Conservation (phyloP, 2,329 filamentous ascomycete genomes). For the Colletotrichum siamense region DNA sequence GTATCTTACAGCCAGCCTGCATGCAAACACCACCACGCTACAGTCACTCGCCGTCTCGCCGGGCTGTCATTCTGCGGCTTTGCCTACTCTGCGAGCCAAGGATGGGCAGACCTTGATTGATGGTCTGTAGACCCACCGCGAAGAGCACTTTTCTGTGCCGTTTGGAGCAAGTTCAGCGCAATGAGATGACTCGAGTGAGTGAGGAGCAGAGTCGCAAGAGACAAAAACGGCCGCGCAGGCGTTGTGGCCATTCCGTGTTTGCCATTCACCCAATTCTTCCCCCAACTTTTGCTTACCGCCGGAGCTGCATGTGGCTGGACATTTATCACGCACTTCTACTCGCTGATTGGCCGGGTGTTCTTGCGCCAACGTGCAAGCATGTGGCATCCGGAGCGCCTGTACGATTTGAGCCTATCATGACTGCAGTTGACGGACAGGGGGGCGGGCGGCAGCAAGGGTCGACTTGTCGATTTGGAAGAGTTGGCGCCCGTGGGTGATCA, state of each 20-base stretch:
- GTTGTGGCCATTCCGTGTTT: slow-evolving; percentile 14
- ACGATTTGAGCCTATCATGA: slow-evolving; percentile 33
- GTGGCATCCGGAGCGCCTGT: slow-evolving; percentile 19
- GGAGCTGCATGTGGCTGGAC: slow-evolving; percentile 43
- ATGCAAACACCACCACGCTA: not conserved
- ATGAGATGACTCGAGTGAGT: not conserved
- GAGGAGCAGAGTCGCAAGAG: not conserved
- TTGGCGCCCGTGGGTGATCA: slow-evolving; percentile 16
- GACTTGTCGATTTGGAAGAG: slow-evolving; percentile 24
- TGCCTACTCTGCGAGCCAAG: not conserved
- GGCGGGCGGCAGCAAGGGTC: slow-evolving; percentile 29
- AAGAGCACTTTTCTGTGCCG: not conserved
- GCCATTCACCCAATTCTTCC: not conserved
- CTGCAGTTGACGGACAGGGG: slow-evolving; percentile 23
- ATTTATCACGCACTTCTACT: slow-evolving; percentile 40
- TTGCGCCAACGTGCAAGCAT: slow-evolving; percentile 27
- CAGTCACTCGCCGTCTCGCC: not conserved
- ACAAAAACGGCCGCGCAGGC: not conserved
- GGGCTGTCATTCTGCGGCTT: not conserved
- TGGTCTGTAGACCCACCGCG: not conserved
- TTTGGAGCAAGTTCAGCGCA: not conserved
- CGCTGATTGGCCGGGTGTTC: slow-evolving; percentile 43
- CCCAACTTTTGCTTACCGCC: slow-evolving; percentile 46
- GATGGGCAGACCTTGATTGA: not conserved
- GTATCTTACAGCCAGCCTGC: not conserved